Conservation (phyloP, 2,329 filamentous ascomycete species). For the Juglanconis sp. region DNA sequence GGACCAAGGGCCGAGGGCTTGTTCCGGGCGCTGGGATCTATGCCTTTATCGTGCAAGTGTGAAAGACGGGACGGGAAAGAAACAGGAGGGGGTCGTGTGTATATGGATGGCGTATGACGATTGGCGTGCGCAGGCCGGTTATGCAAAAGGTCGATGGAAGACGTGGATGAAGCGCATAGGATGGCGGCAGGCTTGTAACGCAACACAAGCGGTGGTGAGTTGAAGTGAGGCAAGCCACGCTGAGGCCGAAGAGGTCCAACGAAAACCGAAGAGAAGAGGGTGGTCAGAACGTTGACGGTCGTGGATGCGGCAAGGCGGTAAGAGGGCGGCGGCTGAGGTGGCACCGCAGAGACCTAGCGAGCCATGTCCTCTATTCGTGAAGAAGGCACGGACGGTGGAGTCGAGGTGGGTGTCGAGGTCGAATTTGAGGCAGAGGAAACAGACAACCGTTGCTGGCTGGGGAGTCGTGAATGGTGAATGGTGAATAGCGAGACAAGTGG, state of each 20-base stretch:
- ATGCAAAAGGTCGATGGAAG: not conserved
- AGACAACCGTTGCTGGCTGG: not conserved
- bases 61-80: too few relatives aligned
- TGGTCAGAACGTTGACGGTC: not conserved
- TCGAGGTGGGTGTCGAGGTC: not conserved
- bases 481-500: not conserved
- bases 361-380: constrained; percentile 1
- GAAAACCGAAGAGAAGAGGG: not conserved
- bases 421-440: not conserved
- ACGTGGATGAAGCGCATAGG: not conserved
- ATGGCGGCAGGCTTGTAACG: not conserved
- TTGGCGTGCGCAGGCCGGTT: not conserved
- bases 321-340: not conserved
- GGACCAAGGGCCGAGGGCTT: not conserved
- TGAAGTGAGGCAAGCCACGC: constrained; percentile 11
- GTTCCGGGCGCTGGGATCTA: not conserved
- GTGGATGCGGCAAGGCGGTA: not conserved
- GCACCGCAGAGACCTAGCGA: not conserved
- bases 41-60: not conserved
- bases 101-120: not conserved
- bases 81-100: not conserved
- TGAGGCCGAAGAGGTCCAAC: not conserved
- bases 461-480: not conserved
- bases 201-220: not conserved
- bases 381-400: not conserved